phyloP scores from a whole-genome alignment of 306 rosid species.

The Rubus parviflorus region DNA sequence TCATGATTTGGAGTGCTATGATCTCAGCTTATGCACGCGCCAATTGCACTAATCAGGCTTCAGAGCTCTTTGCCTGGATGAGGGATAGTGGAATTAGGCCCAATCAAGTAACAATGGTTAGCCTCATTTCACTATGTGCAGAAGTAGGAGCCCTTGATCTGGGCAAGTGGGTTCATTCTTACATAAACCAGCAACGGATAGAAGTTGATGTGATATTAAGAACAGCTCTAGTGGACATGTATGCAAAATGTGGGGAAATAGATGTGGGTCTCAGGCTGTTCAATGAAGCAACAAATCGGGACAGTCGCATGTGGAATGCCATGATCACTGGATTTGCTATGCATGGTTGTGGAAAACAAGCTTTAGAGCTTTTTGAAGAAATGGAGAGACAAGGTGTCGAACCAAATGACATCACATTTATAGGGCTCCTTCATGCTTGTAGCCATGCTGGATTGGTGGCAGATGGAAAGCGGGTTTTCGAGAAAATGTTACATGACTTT shows the following conservation, averaged over 20 bases:
- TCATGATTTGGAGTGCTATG: slow-evolving; percentile 61
- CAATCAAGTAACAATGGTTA: slow-evolving; percentile 53
- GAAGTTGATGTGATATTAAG: slow-evolving; percentile 40
- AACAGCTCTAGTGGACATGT: slow-evolving; percentile 69
- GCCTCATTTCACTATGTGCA: slow-evolving; percentile 50
- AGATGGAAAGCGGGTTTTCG: slow-evolving; percentile 48
- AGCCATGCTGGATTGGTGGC: slow-evolving; percentile 61
- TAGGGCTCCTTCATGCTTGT: slow-evolving; percentile 59
- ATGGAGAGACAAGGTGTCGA: slow-evolving; percentile 41
- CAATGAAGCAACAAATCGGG: slow-evolving; percentile 28
- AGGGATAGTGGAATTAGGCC: slow-evolving; percentile 42
- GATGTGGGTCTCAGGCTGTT: slow-evolving; percentile 41
- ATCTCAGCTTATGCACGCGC: slow-evolving; percentile 53
- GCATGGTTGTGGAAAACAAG: slow-evolving; percentile 58
- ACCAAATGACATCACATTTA: slow-evolving; percentile 52
- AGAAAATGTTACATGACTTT: slow-evolving; percentile 42
- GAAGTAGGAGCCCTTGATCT: slow-evolving; percentile 60
- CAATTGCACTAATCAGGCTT: slow-evolving; percentile 39
- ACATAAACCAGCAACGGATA: slow-evolving; percentile 46
- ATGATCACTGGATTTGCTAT: slow-evolving; percentile 68
- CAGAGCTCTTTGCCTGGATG: slow-evolving; percentile 44
- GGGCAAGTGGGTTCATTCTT: slow-evolving; percentile 72
- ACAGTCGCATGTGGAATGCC: slow-evolving; percentile 57
- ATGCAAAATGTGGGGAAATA: slow-evolving; percentile 72
- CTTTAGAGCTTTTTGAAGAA: slow-evolving; percentile 48